Evolutionary conservation across 2,329 filamentous ascomycete genomes (phyloP).

Genomic region (Paraphaeosphaeria sporulosa): DNA sequence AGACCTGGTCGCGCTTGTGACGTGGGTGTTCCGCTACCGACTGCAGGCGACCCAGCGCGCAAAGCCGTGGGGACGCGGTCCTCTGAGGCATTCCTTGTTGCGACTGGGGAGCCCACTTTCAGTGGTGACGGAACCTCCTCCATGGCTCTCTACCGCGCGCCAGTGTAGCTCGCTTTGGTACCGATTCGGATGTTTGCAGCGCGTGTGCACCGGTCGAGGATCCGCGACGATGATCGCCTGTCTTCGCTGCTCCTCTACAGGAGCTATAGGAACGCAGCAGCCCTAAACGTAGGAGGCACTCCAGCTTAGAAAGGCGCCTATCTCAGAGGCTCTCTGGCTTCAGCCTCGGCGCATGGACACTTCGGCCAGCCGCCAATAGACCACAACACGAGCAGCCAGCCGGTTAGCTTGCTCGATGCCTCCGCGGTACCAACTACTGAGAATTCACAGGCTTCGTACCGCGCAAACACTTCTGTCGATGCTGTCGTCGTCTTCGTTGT

Average conservation of each 20-base stretch:
- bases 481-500: neutral
- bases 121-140: conserved; percentile 40
- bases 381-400: neutral
- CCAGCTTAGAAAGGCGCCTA: neutral
- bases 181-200: neutral
- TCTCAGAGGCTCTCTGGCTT: neutral
- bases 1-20: conserved; percentile 33
- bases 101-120: conserved; percentile 37
- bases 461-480: neutral
- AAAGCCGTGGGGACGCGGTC: conserved; percentile 38
- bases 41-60: conserved; percentile 39
- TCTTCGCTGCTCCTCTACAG: neutral
- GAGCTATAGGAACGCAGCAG: neutral
- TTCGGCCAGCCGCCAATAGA: conserved; percentile 1
- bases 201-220: neutral
- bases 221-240: neutral
- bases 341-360: conserved; percentile 8
- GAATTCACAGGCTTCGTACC: no score
- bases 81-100: conserved; percentile 26
- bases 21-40: conserved; percentile 21
- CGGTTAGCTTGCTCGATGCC: neutral
- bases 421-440: neutral
- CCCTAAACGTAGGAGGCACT: neutral
- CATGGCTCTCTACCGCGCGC: conserved; percentile 25
- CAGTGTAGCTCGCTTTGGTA: neutral